Evolutionary conservation across 495 filamentous ascomycete genomes (phyloP).

Genomic region (Viridothelium virens): DNA sequence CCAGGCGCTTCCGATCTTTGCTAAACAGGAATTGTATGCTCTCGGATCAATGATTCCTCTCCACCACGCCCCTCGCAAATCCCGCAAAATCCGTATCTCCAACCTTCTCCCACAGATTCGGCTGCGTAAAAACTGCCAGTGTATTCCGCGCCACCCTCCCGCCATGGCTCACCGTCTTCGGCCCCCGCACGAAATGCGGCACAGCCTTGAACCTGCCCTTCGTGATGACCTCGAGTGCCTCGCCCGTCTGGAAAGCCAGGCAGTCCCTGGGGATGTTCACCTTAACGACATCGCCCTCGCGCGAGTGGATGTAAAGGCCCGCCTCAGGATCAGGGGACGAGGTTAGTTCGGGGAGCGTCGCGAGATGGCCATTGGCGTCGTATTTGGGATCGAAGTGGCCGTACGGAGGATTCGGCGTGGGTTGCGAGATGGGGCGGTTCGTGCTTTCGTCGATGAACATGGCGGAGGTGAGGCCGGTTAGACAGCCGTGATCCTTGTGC

Average conservation of each 20-base stretch:
- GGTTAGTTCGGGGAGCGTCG: constrained; percentile 58
- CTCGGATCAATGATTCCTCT: constrained; percentile 50
- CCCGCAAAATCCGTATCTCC: constrained; percentile 69
- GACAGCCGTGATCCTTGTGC: constrained; percentile 86
- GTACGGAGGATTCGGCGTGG: constrained; percentile 35
- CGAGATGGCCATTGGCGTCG: constrained; percentile 5
- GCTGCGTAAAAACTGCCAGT: constrained; percentile 94
- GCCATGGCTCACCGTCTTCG: constrained; percentile 37
- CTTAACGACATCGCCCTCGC: constrained; percentile 67
- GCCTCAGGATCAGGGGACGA: constrained; percentile 71
- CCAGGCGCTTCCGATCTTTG: too few species aligned
- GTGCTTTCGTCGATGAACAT: constrained; percentile 85
- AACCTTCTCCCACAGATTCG: constrained; percentile 82
- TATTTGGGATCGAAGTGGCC: constrained; percentile 3
- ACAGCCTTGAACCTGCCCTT: constrained; percentile 83
- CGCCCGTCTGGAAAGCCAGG: constrained; percentile 93
- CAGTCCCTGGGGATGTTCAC: constrained; percentile 85
- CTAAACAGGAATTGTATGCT: too few species aligned
- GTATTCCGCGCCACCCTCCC: constrained; percentile 75
- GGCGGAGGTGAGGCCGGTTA: constrained; percentile 87
- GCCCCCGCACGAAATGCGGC: constrained; percentile 87
- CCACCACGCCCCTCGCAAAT: constrained; percentile 78
- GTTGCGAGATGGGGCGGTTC: constrained; percentile 31
- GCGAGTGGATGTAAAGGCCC: constrained; percentile 85
- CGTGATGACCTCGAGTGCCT: constrained; percentile 84